Percentiles rank a stretch among this genome's conserved stretches.
These are phyloP conservation scores for Rhizopogon roseolus DNA, from an alignment of 768 basidiomycete genomes.

Conservation along the genomic window DNA sequence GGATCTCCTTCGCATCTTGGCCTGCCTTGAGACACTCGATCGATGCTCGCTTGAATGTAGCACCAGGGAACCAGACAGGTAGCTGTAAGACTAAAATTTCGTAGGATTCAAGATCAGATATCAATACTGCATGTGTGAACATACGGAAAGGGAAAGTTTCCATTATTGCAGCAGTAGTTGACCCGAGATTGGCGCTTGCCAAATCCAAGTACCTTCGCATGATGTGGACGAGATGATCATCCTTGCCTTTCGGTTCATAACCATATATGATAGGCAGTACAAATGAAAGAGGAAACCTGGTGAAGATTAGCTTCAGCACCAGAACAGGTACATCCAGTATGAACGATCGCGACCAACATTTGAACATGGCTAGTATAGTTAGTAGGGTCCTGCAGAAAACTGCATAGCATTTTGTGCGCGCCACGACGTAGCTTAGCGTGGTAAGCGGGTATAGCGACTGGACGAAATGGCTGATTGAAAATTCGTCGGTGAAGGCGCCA, in stretches of 20 bases:
- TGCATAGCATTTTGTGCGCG: not conserved
- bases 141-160: too few species aligned
- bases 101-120: not conserved
- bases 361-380: too few species aligned
- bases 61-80: constrained; percentile 34
- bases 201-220: not conserved
- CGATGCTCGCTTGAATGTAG: constrained; percentile 25
- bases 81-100: not conserved
- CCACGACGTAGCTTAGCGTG: not conserved
- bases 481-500: not conserved
- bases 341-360: not conserved
- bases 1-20: constrained; percentile 17
- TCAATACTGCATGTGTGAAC: too few species aligned
- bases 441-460: not conserved
- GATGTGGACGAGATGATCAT: not conserved
- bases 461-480: not conserved
- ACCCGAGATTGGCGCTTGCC: too few species aligned
- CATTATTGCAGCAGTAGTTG: too few species aligned
- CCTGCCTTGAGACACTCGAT: constrained; percentile 15
- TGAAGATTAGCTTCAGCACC: not conserved
- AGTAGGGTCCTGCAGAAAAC: not conserved
- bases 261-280: not conserved
- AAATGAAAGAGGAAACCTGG: not conserved
- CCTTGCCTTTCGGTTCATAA: not conserved
- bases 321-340: too few species aligned